Evolutionary conservation across 2,329 filamentous ascomycete species (phyloP), one percentile per base, ranked within the genome.

Genomic region (Akanthomyces lecanii): DNA sequence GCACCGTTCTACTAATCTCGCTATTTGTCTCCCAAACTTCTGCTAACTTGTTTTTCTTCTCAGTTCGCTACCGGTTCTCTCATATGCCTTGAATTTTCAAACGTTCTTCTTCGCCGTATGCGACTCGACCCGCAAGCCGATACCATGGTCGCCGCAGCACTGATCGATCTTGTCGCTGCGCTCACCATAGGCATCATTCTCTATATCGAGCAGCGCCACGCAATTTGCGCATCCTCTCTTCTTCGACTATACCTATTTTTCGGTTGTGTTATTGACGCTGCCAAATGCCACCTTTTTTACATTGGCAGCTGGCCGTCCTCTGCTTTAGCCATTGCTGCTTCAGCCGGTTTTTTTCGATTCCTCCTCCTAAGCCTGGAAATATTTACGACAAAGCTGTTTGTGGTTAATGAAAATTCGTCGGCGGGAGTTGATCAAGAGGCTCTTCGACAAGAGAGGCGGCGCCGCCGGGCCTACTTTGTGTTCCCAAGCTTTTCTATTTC

Each of bases 111-210:
- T 10, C 42, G 59, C 50, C 59, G 59, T 11, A 47, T 61, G 59
- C 59, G 51, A n/a, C 21, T 33, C 51, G 51, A 55, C 14, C 50
- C 50, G 36, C 42, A 54, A 10, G 59, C 59, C 30, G 59, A 61
- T 25, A 45, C 59, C 38, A 61, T 61, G 59, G 59, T 61, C 6
- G 59, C 59, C 16, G 59, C 59, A 16, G 50, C 59, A 5, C 52
- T 61, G 12, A 61, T 61, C 42, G 59, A 61, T 38, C 12, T 61
- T 4, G 59, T 61, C 4, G 42, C 51, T 18, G 59, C 59, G 5
- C 42, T 61, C 4, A 61, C 42, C 30, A 48, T 61, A 28, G 51
- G 59, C 40, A 54, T 61, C 28, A 55, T 61, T 12, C 16, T 61
- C n/a, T 61, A 61, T 12, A 48, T 61, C 7, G 59, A 61, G 25